Evolutionary conservation across 1,284 basidiomycete species (phyloP).

Genomic region (Wallemia hederae): DNA sequence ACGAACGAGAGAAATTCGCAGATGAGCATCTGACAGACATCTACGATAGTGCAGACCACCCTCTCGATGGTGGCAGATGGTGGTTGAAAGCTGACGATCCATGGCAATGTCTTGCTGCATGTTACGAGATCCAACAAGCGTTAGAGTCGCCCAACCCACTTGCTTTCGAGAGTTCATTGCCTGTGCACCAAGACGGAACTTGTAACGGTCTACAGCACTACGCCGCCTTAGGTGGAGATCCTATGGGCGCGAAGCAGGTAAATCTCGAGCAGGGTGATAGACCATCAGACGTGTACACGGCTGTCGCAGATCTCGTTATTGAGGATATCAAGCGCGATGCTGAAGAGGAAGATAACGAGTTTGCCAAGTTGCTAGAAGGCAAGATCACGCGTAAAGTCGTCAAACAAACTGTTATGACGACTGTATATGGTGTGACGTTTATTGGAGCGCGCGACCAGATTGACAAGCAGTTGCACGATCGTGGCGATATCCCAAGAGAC

Average conservation of each 20-base stretch:
- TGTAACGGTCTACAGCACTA: slow-evolving; percentile 99
- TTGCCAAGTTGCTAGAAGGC: slow-evolving; percentile 37
- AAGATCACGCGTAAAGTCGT: slow-evolving; percentile 82
- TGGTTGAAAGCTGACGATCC: slow-evolving; percentile 58
- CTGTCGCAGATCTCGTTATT: slow-evolving; percentile 26
- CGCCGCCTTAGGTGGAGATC: slow-evolving; percentile 82
- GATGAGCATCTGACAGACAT: slow-evolving; percentile 45
- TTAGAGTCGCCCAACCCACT: slow-evolving; percentile 43
- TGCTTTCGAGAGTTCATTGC: slow-evolving; percentile 41
- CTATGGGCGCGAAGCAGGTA: slow-evolving; percentile 65
- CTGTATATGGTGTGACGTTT: slow-evolving; percentile 93
- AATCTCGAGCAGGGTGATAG: slow-evolving; percentile 62
- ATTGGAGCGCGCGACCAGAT: slow-evolving; percentile 88
- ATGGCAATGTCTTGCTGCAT: slow-evolving; percentile 86
- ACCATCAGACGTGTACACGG: slow-evolving; percentile 86
- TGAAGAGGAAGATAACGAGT: slow-evolving; percentile 21
- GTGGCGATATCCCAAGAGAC: slow-evolving; percentile 41
- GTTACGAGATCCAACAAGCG: slow-evolving; percentile 56
- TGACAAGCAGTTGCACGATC: slow-evolving; percentile 53
- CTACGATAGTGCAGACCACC: slow-evolving; percentile 55
- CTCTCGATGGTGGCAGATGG: slow-evolving; percentile 53
- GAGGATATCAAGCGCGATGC: slow-evolving; percentile 23
- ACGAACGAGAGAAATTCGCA: slow-evolving; percentile 58
- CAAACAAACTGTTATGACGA: slow-evolving; percentile 99
- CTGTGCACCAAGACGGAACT: slow-evolving; percentile 92